phyloP scores from a whole-genome alignment of 129 eudicot species.

The Ambrosia artemisiifolia region DNA sequence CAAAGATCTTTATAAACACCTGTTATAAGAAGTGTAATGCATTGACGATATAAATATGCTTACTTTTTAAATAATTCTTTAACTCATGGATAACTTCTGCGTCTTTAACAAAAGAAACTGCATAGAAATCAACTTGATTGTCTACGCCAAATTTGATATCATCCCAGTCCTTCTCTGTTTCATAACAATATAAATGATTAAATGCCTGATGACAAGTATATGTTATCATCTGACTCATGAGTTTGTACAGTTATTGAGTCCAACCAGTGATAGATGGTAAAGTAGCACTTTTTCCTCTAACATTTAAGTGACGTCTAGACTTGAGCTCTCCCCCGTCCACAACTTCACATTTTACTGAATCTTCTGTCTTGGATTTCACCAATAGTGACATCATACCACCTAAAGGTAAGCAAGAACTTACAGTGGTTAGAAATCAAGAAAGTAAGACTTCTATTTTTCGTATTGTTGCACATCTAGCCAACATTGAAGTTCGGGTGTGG shows the following conservation, averaged over 20 bases:
- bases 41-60: not conserved
- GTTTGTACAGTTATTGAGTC: conserved; percentile 16
- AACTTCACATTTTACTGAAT: conserved; percentile 94
- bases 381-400: conserved; percentile 97
- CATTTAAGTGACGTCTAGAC: conserved; percentile 93
- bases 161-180: conserved; percentile 97
- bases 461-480: not conserved
- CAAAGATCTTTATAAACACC: not conserved
- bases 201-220: not conserved
- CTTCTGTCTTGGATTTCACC: conserved; percentile 85
- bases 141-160: conserved; percentile 98
- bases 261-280: conserved; percentile 93
- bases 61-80: conserved; percentile 89
- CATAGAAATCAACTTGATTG: conserved; percentile 94
- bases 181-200: conserved; percentile 2
- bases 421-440: conserved; percentile 7
- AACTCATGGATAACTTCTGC: conserved; percentile 93
- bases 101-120: conserved; percentile 97
- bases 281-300: conserved; percentile 97
- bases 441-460: not conserved
- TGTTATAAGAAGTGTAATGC: not conserved
- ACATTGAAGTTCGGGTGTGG: not conserved
- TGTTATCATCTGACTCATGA: not conserved
- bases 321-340: conserved; percentile 98
- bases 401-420: conserved; percentile 32